phyloP scores from a whole-genome alignment of 2,329 filamentous ascomycete species.

The Colletotrichum neosansevieriae region DNA sequence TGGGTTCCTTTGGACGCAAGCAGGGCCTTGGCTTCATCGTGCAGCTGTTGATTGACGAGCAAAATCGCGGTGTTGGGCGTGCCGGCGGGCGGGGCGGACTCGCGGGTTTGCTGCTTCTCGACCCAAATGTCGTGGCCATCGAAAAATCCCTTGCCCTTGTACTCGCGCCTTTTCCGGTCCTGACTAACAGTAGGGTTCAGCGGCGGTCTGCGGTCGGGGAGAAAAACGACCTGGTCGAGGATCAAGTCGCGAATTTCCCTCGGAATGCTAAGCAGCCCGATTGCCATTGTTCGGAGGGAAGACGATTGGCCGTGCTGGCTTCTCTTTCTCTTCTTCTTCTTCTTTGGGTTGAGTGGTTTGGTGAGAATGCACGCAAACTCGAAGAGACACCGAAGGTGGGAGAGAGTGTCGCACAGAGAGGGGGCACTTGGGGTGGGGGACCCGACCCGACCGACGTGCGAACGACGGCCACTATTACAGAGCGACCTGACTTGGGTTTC shows the following conservation, averaged over 20 bases:
- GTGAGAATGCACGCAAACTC: slow-evolving; percentile 16
- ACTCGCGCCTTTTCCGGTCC: slow-evolving; percentile 39
- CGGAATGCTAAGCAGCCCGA: slow-evolving; percentile 37
- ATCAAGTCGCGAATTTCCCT: slow-evolving; percentile 41
- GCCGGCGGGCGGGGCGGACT: slow-evolving; percentile 26
- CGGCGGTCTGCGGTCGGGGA: slow-evolving; percentile 34
- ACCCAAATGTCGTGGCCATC: slow-evolving; percentile 42
- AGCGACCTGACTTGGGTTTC: slow-evolving; percentile 3
- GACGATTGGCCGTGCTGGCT: slow-evolving; percentile 1
- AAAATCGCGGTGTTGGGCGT: slow-evolving; percentile 36
- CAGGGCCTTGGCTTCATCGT: slow-evolving; percentile 38
- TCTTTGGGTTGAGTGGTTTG: not conserved
- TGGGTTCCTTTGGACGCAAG: slow-evolving; percentile 33
- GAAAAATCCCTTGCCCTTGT: slow-evolving; percentile 38
- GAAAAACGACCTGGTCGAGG: slow-evolving; percentile 37
- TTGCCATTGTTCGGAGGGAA: slow-evolving; percentile 29
- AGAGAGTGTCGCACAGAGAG: slow-evolving; percentile 20
- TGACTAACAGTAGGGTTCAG: slow-evolving; percentile 32
- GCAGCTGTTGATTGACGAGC: slow-evolving; percentile 40
- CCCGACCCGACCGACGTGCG: slow-evolving; percentile 14
- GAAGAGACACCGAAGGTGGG: slow-evolving; percentile 2
- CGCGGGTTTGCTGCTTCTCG: slow-evolving; percentile 10
- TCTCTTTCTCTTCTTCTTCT: not conserved
- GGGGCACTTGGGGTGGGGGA: not conserved
- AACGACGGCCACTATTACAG: slow-evolving; percentile 15